Base-by-base conservation (phyloP, 2,329 filamentous ascomycete genomes). In the Colletotrichum tropicale region DNA sequence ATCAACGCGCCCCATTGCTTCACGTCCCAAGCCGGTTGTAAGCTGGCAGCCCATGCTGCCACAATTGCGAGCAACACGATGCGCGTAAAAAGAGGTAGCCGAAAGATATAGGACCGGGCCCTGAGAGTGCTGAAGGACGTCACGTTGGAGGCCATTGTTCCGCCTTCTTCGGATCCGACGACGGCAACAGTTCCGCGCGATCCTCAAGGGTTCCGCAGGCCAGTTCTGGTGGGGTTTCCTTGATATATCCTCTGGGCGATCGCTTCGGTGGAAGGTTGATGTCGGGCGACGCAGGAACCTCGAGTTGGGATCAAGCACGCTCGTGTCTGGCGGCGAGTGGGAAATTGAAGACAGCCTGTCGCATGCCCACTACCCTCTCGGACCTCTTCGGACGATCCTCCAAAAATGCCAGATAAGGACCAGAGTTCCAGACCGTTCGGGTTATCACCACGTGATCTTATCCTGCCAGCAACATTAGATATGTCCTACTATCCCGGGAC, bases 11-110 rank as follows among this genome's bases (percentile, higher is more conserved):
- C 95, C 94, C 94, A 98, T 86, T 93, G 87, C 81, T 90, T 88
- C 70, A 98, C 83, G 83, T 94, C 90, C 92, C 93, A 96, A 10
- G 93, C 86, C 18, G 91, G 89, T 80, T 94, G 93, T 52, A 96
- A 83, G 60, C 93, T 90, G 8, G 93, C 87, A 43, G 95, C 80
- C 92, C 94, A 98, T 9, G 69, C 72, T 83, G 78, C 6, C 75
- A 77, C 21, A 77, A 95, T 89, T 15, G 88, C 86, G 36, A 94
- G 81, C 73, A 98, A 94, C 60, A 93, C 85, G 6, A 92, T 81
- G 66, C 96, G 92, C 30, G 97, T 98, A 83, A 97, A 96, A 2
- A 98, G 88, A 43, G 97, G 96, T n/a, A 98, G 89, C 65, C 96
- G 93, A 76, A 95, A 88, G 78, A 98, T 81, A 83, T 98, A 98